Conservation (phyloP, 768 basidiomycete species). For the Hebeloma cylindrosporum region DNA sequence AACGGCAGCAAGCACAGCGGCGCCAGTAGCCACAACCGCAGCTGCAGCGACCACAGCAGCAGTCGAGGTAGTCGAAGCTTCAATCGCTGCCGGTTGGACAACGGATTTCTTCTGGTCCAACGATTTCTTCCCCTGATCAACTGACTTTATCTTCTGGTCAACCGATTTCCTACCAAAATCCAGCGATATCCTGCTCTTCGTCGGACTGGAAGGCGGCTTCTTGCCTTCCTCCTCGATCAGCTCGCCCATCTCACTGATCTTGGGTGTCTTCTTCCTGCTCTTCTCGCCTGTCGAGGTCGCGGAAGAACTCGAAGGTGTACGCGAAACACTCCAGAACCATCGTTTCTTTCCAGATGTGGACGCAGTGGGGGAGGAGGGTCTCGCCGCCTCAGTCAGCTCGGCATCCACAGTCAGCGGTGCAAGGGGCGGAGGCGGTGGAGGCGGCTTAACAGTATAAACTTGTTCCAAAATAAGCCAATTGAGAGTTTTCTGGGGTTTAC, state of each 20-base stretch:
- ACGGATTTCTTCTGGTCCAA: constrained; percentile 9
- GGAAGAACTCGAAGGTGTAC: constrained; percentile 31
- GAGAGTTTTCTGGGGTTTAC: constrained; percentile 35
- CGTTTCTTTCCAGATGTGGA: constrained; percentile 49
- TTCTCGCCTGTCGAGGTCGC: constrained; percentile 33
- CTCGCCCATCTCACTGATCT: constrained; percentile 73
- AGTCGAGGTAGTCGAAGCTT: constrained; percentile 19
- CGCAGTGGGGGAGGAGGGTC: constrained; percentile 47
- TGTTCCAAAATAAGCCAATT: constrained; percentile 75
- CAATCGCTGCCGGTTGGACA: constrained; percentile 12
- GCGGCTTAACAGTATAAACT: constrained; percentile 39
- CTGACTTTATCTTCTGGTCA: too few relatives aligned
- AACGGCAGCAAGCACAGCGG: constrained; percentile 20
- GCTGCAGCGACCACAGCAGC: constrained; percentile 22
- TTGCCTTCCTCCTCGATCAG: constrained; percentile 48
- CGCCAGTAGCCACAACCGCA: constrained; percentile 15
- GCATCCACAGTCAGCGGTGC: neutral
- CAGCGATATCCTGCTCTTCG: constrained; percentile 17
- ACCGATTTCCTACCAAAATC: constrained; percentile 1
- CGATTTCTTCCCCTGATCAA: too few relatives aligned
- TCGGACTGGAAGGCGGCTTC: constrained; percentile 8
- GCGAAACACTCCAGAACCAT: constrained; percentile 52
- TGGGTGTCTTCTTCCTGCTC: constrained; percentile 37
- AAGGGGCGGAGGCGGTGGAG: constrained; percentile 16
- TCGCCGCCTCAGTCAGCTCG: constrained; percentile 13